Conservation (phyloP, 2,329 filamentous ascomycete species). For the Aspergillus tubingensis region DNA sequence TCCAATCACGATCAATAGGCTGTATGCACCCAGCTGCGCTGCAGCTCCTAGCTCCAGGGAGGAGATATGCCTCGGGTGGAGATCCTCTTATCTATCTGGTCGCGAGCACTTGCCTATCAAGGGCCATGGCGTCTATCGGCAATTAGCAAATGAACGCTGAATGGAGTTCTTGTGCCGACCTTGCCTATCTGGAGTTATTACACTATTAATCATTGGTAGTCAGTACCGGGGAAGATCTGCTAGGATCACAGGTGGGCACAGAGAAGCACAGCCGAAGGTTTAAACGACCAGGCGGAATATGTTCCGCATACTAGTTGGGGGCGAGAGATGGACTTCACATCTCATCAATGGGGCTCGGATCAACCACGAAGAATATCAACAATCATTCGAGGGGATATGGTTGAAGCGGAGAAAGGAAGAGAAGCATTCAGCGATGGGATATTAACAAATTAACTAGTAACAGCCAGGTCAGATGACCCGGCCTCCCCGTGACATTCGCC, state of each 20-base stretch:
- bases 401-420: background rate
- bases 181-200: no score
- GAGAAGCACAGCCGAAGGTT: background rate
- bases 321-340: background rate
- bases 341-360: background rate
- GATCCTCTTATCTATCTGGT: constrained; percentile 3
- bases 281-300: background rate
- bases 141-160: background rate
- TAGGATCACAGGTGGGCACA: background rate
- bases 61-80: constrained; percentile 2
- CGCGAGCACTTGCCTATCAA: constrained; percentile 5
- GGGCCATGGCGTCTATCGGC: background rate
- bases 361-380: background rate
- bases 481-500: background rate
- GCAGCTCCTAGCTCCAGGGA: background rate
- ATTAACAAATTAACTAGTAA: background rate
- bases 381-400: background rate
- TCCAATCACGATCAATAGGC: background rate
- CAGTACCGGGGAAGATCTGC: no score
- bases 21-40: background rate
- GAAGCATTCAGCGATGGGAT: background rate
- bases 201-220: no score
- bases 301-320: background rate
- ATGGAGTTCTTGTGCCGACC: no score
- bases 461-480: background rate